phyloP scores from a whole-genome alignment of 495 filamentous ascomycete genomes.

The Rhypophila decipiens region DNA sequence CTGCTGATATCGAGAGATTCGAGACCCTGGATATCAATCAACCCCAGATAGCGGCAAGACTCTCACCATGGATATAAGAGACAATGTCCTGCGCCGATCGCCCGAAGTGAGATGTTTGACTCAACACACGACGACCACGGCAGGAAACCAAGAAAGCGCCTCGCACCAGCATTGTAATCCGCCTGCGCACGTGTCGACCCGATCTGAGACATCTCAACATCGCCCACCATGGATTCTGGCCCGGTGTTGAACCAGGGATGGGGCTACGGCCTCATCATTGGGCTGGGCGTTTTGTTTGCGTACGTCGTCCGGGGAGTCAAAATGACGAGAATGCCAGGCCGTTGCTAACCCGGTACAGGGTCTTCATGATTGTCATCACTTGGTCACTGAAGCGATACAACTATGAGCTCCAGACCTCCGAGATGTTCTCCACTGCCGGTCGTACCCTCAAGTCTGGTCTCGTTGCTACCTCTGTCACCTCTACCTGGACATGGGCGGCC shows the following conservation, averaged over 20 bases:
- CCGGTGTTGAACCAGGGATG: slow-evolving; percentile 60
- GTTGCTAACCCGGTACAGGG: neutral
- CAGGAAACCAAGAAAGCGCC: too few species aligned
- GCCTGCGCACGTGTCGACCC: too few species aligned
- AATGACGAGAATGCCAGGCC: neutral
- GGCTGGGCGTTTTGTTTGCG: slow-evolving; percentile 72
- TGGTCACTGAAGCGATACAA: slow-evolving; percentile 82
- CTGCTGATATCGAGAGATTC: too few species aligned
- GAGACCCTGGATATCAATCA: too few species aligned
- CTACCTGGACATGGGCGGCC: slow-evolving; percentile 91
- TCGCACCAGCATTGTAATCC: too few species aligned
- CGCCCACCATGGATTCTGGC: too few species aligned
- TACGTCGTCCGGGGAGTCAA: slow-evolving; percentile 47
- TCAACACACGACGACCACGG: too few species aligned
- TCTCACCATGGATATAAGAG: too few species aligned
- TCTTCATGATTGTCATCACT: slow-evolving; percentile 55
- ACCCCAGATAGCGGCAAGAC: too few species aligned
- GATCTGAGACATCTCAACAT: too few species aligned
- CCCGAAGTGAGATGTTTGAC: too few species aligned
- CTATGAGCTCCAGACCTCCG: slow-evolving; percentile 88
- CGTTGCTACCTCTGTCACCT: slow-evolving; percentile 92
- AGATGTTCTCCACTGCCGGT: slow-evolving; percentile 95
- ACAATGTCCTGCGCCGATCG: too few species aligned
- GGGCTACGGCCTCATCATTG: slow-evolving; percentile 80
- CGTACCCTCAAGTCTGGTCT: slow-evolving; percentile 90